Evolutionary conservation across 1,139 yeast genomes (phyloP).

Genomic region (Saccharomycopsis phalli): DNA sequence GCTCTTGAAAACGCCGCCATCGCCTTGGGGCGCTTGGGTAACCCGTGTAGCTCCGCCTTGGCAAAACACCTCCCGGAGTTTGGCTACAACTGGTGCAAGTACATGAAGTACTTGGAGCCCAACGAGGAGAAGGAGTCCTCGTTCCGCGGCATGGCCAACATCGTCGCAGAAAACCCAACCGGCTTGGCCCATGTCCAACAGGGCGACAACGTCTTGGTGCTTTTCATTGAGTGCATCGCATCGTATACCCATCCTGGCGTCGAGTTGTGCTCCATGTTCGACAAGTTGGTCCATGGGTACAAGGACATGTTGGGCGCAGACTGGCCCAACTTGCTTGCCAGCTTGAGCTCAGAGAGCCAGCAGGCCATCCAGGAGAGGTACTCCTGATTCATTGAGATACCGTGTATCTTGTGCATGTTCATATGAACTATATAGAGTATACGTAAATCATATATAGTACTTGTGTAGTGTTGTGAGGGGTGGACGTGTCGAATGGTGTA

Average conservation of each 20-base stretch:
- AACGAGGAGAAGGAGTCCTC: conserved; percentile 78
- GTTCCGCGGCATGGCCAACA: conserved; percentile 65
- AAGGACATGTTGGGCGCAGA: conserved; percentile 41
- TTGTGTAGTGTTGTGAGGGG: no score
- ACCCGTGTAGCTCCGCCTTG: conserved; percentile 49
- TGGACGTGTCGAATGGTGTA: no score
- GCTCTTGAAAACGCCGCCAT: conserved; percentile 88
- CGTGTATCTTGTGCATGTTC: neutral
- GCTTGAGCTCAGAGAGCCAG: conserved; percentile 25
- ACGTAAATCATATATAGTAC: no score
- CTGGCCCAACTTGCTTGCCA: conserved; percentile 27
- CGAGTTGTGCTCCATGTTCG: conserved; percentile 37
- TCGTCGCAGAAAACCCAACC: conserved; percentile 57
- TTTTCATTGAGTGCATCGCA: conserved; percentile 57
- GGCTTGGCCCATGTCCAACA: conserved; percentile 43
- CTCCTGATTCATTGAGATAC: neutral
- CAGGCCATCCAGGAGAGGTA: conserved; percentile 20
- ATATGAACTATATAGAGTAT: neutral
- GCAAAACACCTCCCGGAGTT: conserved; percentile 51
- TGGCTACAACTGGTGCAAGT: conserved; percentile 57
- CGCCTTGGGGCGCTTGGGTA: conserved; percentile 83
- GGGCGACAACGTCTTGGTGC: conserved; percentile 42
- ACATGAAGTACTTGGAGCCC: conserved; percentile 56
- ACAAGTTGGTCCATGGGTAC: conserved; percentile 38
- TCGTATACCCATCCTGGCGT: conserved; percentile 46